phyloP scores from a whole-genome alignment of 2,329 filamentous ascomycete genomes.

The Whalleya microplaca region DNA sequence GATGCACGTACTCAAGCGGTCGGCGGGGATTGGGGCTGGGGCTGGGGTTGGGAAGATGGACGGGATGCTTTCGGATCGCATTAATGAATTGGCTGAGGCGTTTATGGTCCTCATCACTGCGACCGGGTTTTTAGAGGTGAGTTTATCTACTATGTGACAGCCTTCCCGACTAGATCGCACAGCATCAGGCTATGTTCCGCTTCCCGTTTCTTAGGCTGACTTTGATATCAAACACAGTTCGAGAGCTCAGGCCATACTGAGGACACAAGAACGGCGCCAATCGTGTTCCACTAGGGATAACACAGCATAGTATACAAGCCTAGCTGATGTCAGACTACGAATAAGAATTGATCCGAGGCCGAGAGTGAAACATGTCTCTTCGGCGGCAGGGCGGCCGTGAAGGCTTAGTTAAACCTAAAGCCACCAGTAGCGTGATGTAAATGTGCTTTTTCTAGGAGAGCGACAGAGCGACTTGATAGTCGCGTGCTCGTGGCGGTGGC shows the following conservation, averaged over 20 bases:
- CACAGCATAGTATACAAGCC: not conserved
- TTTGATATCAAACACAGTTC: slow-evolving; percentile 26
- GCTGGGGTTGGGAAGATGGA: slow-evolving; percentile 42
- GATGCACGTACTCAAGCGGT: slow-evolving; percentile 87
- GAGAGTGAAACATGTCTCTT: not conserved
- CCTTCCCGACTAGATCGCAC: too few species aligned
- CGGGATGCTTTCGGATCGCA: slow-evolving; percentile 57
- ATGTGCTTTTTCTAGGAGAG: not conserved
- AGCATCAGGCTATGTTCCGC: too few species aligned
- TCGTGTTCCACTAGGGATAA: slow-evolving; percentile 33
- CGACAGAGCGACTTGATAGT: not conserved
- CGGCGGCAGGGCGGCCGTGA: not conserved
- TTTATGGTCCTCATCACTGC: slow-evolving; percentile 82
- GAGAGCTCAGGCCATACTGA: slow-evolving; percentile 32
- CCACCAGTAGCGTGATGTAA: not conserved
- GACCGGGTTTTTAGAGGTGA: slow-evolving; percentile 84
- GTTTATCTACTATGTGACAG: slow-evolving; percentile 2
- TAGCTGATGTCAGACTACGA: not conserved
- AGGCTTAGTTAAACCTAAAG: not conserved
- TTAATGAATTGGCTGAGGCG: slow-evolving; percentile 81
- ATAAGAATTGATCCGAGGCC: not conserved
- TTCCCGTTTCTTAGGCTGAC: slow-evolving; percentile 13
- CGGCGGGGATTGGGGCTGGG: slow-evolving; percentile 73
- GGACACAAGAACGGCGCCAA: slow-evolving; percentile 21
- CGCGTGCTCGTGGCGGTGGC: not conserved